Base-by-base conservation (phyloP, 495 filamentous ascomycete species). In the Jackrogersella multiformis region DNA sequence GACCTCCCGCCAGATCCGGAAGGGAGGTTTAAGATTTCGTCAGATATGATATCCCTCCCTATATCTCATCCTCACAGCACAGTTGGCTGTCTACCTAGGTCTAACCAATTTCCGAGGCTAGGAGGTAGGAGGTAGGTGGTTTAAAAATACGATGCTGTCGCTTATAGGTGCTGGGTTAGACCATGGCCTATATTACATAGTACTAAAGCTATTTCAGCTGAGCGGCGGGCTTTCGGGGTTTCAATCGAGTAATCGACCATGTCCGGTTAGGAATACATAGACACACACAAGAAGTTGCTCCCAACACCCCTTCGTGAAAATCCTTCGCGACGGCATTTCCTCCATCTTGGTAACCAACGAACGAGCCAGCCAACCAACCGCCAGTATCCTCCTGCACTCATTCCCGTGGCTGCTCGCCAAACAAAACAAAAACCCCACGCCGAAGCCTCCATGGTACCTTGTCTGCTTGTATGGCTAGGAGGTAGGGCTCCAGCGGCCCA, bases 131-230 rank as follows among this genome's bases (percentile, higher is more conserved):
- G n/a, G n/a, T n/a, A n/a, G n/a, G 7, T 30, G 7, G 26, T 30
- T 30, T 34, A 20, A 35, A 15, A 52, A 53, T 35, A 38, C 18
- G 30, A 36, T 36, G 49, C 49, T 13, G 16, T 41, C 35, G 53
- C 49, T 44, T 56, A 41, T 32, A 32, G 24, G 10, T 4, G n/a
- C 44, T 48, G 24, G 42, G 44, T 16, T 32, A 49, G 1, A 49
- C 45, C 45, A 9, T 16, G 26, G 13, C 20, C 45, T 49, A 49
- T 49, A 7, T 3, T 30, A 30, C 26, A 3, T 30, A 49, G 12
- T 15, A 49, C 32, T 16, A 13, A 18, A 30, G 45, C 26, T 49
- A 49, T 15, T 49, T 49, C 55, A 61, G 61, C 66, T 65, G 51
- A 57, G 49, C 48, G 16, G 21, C 44, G 1, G 24, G 18, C 8